Evolutionary conservation across 805 yeast species (phyloP).

Genomic region (Metschnikowia lachancei): DNA sequence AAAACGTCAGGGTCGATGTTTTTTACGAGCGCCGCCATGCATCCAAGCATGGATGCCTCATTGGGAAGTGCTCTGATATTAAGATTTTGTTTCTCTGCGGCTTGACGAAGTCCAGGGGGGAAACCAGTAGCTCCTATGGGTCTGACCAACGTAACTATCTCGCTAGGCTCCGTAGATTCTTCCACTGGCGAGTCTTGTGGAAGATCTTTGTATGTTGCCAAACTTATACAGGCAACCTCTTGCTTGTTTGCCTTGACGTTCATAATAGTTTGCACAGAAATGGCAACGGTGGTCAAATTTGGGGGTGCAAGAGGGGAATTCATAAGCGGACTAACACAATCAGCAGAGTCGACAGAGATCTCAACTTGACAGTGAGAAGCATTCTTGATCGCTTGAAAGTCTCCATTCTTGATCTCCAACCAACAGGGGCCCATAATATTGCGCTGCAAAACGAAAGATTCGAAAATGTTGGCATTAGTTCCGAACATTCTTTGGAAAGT

Average conservation of each 20-base stretch:
- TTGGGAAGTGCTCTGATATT: conserved; percentile 59
- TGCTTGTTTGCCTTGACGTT: conserved; percentile 73
- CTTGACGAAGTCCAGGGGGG: conserved; percentile 72
- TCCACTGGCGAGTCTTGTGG: conserved; percentile 75
- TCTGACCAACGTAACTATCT: conserved; percentile 69
- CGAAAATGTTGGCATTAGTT: conserved; percentile 68
- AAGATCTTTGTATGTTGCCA: conserved; percentile 65
- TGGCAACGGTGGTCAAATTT: conserved; percentile 61
- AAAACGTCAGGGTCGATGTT: conserved; percentile 86
- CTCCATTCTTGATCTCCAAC: conserved; percentile 70
- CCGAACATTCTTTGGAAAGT: conserved; percentile 83
- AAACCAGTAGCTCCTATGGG: conserved; percentile 64
- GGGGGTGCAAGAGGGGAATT: conserved; percentile 54
- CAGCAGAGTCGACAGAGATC: conserved; percentile 53
- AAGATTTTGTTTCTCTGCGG: conserved; percentile 54
- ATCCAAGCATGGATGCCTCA: conserved; percentile 71
- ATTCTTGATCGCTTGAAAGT: conserved; percentile 55
- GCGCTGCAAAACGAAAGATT: conserved; percentile 77
- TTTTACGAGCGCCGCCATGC: conserved; percentile 69
- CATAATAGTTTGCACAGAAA: conserved; percentile 79
- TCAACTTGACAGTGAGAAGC: conserved; percentile 83
- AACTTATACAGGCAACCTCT: conserved; percentile 80
- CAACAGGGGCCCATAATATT: conserved; percentile 98
- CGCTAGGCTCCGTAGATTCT: conserved; percentile 58
- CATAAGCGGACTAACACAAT: conserved; percentile 46